A percentile compares a stretch with the other conserved stretches of the same genome.
These are phyloP conservation scores for Hymenoscyphus occultus DNA, from an alignment of 2,329 filamentous ascomycete genomes.

Conservation along the genomic window DNA sequence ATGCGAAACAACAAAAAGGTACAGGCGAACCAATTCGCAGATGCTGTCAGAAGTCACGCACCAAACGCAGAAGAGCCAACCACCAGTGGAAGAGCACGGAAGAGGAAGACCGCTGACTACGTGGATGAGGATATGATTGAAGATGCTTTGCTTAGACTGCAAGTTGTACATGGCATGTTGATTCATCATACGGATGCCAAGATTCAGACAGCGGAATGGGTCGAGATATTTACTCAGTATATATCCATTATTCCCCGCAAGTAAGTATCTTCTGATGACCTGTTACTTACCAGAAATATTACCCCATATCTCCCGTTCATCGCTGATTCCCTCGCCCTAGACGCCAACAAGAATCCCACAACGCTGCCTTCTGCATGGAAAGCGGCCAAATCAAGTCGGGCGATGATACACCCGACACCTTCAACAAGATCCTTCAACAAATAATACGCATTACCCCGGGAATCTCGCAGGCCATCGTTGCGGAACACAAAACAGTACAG, in stretches of 20 bases:
- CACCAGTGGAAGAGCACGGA: conserved; percentile 25
- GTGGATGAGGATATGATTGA: conserved; percentile 68
- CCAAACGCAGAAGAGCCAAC: conserved; percentile 38
- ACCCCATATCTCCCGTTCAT: background rate
- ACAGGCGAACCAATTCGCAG: conserved; percentile 65
- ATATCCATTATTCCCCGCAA: conserved; percentile 74
- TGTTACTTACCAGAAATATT: background rate
- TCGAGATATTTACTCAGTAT: conserved; percentile 72
- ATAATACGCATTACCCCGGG: conserved; percentile 68
- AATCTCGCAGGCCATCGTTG: conserved; percentile 66
- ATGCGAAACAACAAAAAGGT: conserved; percentile 66
- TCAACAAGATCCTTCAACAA: conserved; percentile 72
- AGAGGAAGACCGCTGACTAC: conserved; percentile 44
- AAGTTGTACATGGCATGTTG: conserved; percentile 63
- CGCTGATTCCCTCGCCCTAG: conserved; percentile 10
- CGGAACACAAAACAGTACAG: conserved; percentile 56
- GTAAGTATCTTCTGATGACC: conserved; percentile 32
- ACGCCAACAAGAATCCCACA: conserved; percentile 45
- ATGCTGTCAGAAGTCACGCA: conserved; percentile 55
- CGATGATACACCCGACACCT: conserved; percentile 63
- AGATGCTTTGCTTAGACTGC: conserved; percentile 66
- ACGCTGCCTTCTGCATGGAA: conserved; percentile 75
- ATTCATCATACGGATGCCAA: conserved; percentile 65
- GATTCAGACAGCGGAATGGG: conserved; percentile 69
- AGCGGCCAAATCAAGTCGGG: conserved; percentile 71